Base-by-base conservation (phyloP, 164 flowering plant genomes). In the Vitis amurensis region DNA sequence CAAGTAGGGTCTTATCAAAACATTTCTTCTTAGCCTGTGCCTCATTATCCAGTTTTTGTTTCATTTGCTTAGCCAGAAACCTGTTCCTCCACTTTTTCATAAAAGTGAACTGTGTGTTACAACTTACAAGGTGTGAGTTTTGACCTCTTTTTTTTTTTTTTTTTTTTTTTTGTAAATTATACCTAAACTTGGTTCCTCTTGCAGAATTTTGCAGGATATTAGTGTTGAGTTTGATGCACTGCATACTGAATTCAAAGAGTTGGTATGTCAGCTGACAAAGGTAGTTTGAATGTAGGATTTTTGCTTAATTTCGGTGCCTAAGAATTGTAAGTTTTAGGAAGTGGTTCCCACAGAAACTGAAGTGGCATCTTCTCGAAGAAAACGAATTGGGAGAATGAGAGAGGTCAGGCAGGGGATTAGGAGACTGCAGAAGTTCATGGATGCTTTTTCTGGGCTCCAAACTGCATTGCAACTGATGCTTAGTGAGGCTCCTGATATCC, bases 151-250 rank as follows among this genome's bases (percentile, higher is more conserved):
- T n/a, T 17, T 17, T 17, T 17, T 17, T 17, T 17, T 17, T 23
- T 23, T 23, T 23, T 53, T 50, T 14, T 52, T 16, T 14, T 73
- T 31, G 27, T n/a, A 11, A 50, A n/a, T 53, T 12, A 9, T 23
- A 0, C 61, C 64, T 71, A 8, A 69, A 31, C 1, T 58, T 23
- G 49, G 19, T 53, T 67, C 23, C 31, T 17, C 15, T 63, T 53
- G 75, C 87, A 94, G 97, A 44, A 56, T 83, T 62, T 79, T 91
- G 80, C 94, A 89, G 84, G 93, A 89, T 68, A 77, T 95, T 7
- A 82, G 78, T 56, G 72, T 74, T 64, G 97, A 91, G 74, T 95
- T 90, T 74, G 91, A 89, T 44, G 47, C 72, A 17, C 76, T 92
- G 68, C 79, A 75, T 10, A 8, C 72, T 10, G 96, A 92, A 73